Evolutionary conservation across 345 rosid species (phyloP).

Genomic region (Capsella bursapastoris): DNA sequence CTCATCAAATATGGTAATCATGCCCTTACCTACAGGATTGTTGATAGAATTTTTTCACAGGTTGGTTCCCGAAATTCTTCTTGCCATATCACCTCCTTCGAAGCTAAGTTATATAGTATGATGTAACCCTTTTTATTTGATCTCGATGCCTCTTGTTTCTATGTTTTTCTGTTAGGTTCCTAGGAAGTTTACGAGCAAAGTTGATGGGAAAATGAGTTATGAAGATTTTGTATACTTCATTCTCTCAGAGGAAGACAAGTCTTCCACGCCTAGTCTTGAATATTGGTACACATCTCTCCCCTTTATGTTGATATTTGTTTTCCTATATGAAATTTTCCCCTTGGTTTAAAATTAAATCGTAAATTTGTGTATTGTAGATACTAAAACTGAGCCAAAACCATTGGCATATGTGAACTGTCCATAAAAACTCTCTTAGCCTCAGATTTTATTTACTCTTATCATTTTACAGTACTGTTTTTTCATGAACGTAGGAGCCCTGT

Average conservation of each 20-base stretch:
- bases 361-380: not conserved
- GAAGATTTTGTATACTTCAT: conserved; percentile 90
- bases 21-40: conserved; percentile 75
- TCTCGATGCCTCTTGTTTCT: not conserved
- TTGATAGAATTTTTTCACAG: conserved; percentile 82
- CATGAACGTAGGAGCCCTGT: not conserved
- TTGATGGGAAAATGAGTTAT: conserved; percentile 78
- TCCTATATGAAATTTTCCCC: not conserved
- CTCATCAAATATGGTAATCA: conserved; percentile 71
- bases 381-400: not conserved
- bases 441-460: not conserved
- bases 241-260: conserved; percentile 80
- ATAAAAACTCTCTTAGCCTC: not conserved
- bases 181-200: conserved; percentile 62
- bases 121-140: conserved; percentile 14
- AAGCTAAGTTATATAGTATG: not conserved
- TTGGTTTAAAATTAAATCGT: not conserved
- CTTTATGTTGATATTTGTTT: not conserved
- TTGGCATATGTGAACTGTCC: not conserved
- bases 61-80: conserved; percentile 45
- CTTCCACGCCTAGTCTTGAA: conserved; percentile 75
- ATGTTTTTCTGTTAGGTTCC: conserved; percentile 52
- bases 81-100: not conserved
- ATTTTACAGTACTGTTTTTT: not conserved
- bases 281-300: conserved; percentile 58